phyloP scores from a whole-genome alignment of 352 stramenopile species.

The Elongisporangium anandrum region DNA sequence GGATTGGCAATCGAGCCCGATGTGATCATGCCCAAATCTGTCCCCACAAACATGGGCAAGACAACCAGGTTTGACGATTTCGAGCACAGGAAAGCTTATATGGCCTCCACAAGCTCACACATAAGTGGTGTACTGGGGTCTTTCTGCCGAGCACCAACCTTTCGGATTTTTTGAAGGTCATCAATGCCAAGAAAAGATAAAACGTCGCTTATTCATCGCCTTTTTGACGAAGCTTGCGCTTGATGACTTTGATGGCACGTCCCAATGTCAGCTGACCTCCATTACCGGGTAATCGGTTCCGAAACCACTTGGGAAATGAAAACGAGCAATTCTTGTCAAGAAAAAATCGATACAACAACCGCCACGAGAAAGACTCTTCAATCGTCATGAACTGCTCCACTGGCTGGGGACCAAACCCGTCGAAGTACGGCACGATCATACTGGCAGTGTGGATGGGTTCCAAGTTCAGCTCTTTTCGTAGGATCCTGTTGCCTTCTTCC shows the following conservation, averaged over 20 bases:
- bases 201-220: conserved; percentile 3
- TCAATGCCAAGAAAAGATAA: conserved; percentile 32
- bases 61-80: conserved; percentile 14
- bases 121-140: conserved; percentile 10
- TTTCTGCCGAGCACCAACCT: conserved; percentile 9
- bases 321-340: conserved; percentile 17
- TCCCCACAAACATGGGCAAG: conserved; percentile 23
- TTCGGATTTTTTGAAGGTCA: conserved; percentile 25
- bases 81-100: conserved; percentile 12
- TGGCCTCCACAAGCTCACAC: conserved; percentile 12
- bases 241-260: background rate
- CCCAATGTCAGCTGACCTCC: too few relatives aligned
- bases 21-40: conserved; percentile 14
- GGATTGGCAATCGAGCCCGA: conserved; percentile 16
- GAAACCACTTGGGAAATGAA: conserved; percentile 16
- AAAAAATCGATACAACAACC: conserved; percentile 26
- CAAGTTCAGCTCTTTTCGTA: conserved; percentile 12
- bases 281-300: too few relatives aligned
- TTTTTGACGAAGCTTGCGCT: background rate
- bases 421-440: conserved; percentile 22
- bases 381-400: conserved; percentile 25
- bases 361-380: conserved; percentile 30
- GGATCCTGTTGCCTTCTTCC: conserved; percentile 23
- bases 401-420: conserved; percentile 10
- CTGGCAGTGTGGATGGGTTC: conserved; percentile 12